A percentile compares a stretch with the other conserved stretches of the same genome.
Conservation (phyloP, 148 eudicot species). For the Heliosperma pusillum region DNA sequence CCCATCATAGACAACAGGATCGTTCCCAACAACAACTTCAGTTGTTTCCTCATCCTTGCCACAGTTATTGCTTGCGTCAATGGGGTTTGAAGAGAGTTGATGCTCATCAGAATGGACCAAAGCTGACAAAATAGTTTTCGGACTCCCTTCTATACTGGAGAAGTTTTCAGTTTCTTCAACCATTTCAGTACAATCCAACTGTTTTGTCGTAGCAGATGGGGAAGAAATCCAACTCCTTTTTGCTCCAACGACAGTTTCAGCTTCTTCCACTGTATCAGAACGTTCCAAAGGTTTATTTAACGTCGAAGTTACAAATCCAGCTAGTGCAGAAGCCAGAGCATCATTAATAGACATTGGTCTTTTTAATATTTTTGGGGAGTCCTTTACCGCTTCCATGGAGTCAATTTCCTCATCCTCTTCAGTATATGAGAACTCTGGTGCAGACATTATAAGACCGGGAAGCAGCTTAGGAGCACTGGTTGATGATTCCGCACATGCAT, state of each 20-base stretch:
- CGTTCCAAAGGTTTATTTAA: constrained; percentile 22
- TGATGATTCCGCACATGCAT: constrained; percentile 12
- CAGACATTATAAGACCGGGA: constrained; percentile 64
- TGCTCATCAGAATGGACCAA: constrained; percentile 18
- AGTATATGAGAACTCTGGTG: constrained; percentile 64
- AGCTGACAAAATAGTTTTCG: constrained; percentile 13
- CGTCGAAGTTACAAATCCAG: constrained; percentile 54
- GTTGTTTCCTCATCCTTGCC: constrained; percentile 22
- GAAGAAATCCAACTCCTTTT: constrained; percentile 11
- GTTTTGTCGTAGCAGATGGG: constrained; percentile 17
- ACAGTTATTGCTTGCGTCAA: constrained; percentile 19
- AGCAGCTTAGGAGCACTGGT: constrained; percentile 31
- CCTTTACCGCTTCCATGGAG: constrained; percentile 29
- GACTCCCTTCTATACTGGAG: constrained; percentile 8
- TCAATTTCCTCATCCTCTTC: constrained; percentile 61
- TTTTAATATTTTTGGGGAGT: constrained; percentile 38
- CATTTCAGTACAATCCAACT: constrained; percentile 22
- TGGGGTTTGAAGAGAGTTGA: constrained; percentile 19
- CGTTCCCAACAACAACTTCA: constrained; percentile 27
- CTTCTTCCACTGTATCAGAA: constrained; percentile 17
- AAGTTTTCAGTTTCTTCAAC: constrained; percentile 26
- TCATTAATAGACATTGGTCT: constrained; percentile 65
- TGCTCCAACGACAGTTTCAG: constrained; percentile 27
- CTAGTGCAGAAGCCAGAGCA: constrained; percentile 85
- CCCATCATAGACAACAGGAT: constrained; percentile 20